phyloP scores from a whole-genome alignment of 805 yeast species.

The Candida multigemmis region DNA sequence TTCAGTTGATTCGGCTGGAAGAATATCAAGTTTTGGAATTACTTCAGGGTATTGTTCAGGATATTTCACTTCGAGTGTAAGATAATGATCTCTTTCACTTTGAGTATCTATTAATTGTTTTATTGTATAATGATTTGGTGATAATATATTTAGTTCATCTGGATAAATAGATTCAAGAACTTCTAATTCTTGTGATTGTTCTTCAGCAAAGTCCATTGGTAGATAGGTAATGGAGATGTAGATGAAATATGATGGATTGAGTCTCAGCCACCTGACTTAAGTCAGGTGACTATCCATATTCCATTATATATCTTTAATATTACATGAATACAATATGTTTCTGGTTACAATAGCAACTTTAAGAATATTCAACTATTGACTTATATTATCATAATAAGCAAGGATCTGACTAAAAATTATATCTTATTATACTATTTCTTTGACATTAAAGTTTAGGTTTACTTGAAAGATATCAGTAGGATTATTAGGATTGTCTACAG shows the following conservation, averaged over 20 bases:
- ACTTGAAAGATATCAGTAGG: no score
- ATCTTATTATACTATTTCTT: no score
- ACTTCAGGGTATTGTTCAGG: constrained; percentile 80
- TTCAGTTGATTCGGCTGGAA: constrained; percentile 15
- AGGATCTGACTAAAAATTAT: no score
- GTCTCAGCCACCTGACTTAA: background rate
- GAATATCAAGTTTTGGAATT: constrained; percentile 50
- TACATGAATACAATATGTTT: no score
- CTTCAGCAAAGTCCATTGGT: constrained; percentile 71
- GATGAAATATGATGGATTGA: constrained; percentile 7
- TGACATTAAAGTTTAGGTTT: no score
- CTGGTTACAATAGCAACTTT: no score
- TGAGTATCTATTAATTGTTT: constrained; percentile 59
- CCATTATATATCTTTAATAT: no score
- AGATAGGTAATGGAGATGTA: constrained; percentile 2
- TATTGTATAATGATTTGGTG: constrained; percentile 38
- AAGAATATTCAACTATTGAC: no score
- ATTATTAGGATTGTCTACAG: no score
- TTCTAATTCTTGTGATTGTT: constrained; percentile 84
- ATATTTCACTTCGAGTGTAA: constrained; percentile 55
- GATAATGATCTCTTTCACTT: constrained; percentile 47
- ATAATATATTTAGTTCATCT: constrained; percentile 56
- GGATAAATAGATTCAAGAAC: constrained; percentile 89
- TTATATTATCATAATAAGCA: no score
- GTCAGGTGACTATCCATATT: no score